These are phyloP conservation scores for Dichotomopilus funicola DNA, from an alignment of 2,329 filamentous ascomycete species.

Conservation along the genomic window DNA sequence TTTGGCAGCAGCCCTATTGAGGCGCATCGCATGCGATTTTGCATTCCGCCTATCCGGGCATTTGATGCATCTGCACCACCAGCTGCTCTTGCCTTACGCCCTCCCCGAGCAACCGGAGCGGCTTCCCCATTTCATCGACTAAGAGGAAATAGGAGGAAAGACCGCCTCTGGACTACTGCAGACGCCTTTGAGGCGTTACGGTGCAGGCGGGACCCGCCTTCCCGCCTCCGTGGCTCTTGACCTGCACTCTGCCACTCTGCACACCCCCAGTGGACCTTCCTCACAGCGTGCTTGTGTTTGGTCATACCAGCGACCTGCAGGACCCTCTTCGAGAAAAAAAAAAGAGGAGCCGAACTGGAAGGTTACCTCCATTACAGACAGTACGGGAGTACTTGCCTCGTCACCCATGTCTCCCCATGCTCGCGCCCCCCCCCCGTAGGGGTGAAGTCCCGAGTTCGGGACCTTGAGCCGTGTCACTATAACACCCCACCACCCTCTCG, in stretches of 20 bases:
- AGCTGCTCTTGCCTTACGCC: slow-evolving; percentile 1
- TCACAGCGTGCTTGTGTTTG: background rate
- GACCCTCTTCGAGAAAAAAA: background rate
- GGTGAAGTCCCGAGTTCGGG: slow-evolving; percentile 8
- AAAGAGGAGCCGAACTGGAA: background rate
- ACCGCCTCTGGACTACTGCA: background rate
- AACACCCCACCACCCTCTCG: slow-evolving; percentile 41
- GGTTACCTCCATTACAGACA: background rate
- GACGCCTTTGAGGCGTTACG: slow-evolving; percentile 6
- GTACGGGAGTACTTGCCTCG: background rate
- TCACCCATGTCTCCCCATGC: no score
- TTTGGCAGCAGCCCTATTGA: no score
- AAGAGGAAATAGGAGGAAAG: slow-evolving; percentile 4
- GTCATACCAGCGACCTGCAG: slow-evolving; percentile 9
- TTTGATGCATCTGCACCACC: background rate
- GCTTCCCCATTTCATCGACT: slow-evolving; percentile 5
- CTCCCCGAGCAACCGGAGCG: slow-evolving; percentile 3
- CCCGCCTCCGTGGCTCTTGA: background rate
- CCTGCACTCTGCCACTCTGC: slow-evolving; percentile 1
- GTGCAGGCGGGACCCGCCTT: slow-evolving; percentile 9
- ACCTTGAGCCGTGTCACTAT: slow-evolving; percentile 23
- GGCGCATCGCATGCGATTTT: background rate
- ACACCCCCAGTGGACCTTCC: background rate
- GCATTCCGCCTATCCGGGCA: background rate
- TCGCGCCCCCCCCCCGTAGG: no score